Evolutionary conservation across 2,329 filamentous ascomycete species (phyloP), one percentile per base, ranked within the genome.

Genomic region (Fusarium sambucinum): DNA sequence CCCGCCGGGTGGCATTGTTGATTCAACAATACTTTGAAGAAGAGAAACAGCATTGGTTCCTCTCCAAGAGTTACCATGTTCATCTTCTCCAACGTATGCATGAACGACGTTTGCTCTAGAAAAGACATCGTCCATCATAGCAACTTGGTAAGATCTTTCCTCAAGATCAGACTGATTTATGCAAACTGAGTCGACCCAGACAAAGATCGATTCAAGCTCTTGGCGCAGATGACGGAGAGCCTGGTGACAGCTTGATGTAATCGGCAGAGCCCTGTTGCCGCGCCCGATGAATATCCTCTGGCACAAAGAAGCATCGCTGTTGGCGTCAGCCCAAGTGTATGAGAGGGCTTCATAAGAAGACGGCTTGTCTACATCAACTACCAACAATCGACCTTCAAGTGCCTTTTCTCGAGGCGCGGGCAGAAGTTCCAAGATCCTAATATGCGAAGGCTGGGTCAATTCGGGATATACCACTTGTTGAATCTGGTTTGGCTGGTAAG

Each of bases 121-220:
- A 41, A 67, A 68, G n/a, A 68, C 51, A 1, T 27, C 40, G 6
- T 54, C 33, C 64, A 68, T 68, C 47, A 67, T 53, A 2, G 45
- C 51, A 13, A 68, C 64, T 12, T 68, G 64, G 8, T 63, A 47
- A 2, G 64, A 68, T 14, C 64, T 58, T 21, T 67, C 64, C n/a
- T 42, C 11, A 13, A 54, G 48, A 16, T 62, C 52, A 10, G 52
- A 42, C 14, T 68, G 64, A 19, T 68, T 54, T 17, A 68, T 68
- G 10, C 64, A 68, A 10, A 68, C 57, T 3, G 64, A 54, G 29
- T 68, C 64, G 3, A 67, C 59, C 64, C 64, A 68, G 27, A 68
- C 16, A 5, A 52, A 55, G 2, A 67, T 30, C 2, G 37, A 38
- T 19, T 35, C 33, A 9, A 54, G 23, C 21, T 29, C 32, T 21